Conservation (phyloP, 257 asterid genomes). For the Solanum okadae region DNA sequence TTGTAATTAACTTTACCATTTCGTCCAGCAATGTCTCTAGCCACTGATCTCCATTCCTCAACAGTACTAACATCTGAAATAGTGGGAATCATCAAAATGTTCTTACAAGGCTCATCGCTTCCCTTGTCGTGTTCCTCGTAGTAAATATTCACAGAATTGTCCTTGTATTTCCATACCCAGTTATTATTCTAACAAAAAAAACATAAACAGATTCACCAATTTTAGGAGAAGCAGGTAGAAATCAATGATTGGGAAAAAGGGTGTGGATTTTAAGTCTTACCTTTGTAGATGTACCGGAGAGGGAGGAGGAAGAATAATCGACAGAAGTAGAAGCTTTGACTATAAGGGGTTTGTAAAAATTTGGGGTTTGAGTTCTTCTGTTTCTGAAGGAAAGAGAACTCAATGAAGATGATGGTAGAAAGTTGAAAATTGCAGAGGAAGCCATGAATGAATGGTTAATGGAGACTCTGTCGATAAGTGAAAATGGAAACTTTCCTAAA, state of each 20-base stretch:
- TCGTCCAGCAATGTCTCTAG: conserved; percentile 54
- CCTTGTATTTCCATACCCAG: conserved; percentile 76
- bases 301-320: conserved; percentile 28
- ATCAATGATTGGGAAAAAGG: background rate
- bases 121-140: conserved; percentile 50
- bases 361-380: conserved; percentile 3
- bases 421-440: conserved; percentile 24
- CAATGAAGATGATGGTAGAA: conserved; percentile 17
- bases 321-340: conserved; percentile 41
- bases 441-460: conserved; percentile 26
- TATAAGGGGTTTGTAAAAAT: conserved; percentile 12
- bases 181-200: conserved; percentile 1
- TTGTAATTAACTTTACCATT: conserved; percentile 36
- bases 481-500: background rate
- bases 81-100: conserved; percentile 75
- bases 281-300: conserved; percentile 9
- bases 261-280: background rate
- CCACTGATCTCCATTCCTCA: conserved; percentile 89
- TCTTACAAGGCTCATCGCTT: conserved; percentile 33
- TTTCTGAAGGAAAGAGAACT: conserved; percentile 10
- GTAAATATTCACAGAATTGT: conserved; percentile 55
- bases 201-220: background rate
- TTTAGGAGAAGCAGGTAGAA: background rate
- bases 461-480: background rate
- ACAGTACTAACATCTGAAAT: conserved; percentile 95